Conservation (phyloP, 2,329 filamentous ascomycete genomes). For the Monosporascus sp. region DNA sequence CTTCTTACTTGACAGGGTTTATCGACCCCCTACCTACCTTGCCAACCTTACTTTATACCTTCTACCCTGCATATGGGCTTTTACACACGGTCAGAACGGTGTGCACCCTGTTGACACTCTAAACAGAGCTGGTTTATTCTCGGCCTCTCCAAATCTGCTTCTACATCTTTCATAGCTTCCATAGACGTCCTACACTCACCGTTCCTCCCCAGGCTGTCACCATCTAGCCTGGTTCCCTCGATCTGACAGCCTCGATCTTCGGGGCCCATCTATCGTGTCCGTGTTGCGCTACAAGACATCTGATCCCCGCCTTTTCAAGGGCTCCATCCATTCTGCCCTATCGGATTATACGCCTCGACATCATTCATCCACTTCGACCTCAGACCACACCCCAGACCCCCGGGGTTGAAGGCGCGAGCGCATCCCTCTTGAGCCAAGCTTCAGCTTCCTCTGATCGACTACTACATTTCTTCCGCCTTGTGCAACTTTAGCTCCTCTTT, state of each 20-base stretch:
- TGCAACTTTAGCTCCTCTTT: slow-evolving; percentile 11
- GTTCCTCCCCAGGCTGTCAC: not conserved
- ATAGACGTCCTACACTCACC: not conserved
- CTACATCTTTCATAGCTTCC: not conserved
- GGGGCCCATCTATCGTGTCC: not conserved
- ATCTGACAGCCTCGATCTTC: not conserved
- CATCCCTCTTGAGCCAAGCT: slow-evolving; percentile 6
- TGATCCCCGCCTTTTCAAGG: not conserved
- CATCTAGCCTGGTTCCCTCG: not conserved
- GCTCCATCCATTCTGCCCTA: not conserved
- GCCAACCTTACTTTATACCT: no score
- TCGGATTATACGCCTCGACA: not conserved
- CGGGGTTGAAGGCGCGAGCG: not conserved
- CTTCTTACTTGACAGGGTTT: no score
- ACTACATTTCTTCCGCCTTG: slow-evolving; percentile 18
- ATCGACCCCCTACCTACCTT: no score
- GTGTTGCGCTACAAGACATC: not conserved
- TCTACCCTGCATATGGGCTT: no score
- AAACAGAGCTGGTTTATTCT: not conserved
- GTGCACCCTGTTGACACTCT: not conserved
- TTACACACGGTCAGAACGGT: no score
- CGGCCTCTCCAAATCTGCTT: not conserved
- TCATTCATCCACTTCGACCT: not conserved
- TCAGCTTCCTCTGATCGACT: not conserved
- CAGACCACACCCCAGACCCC: no score